Evolutionary conservation across 208 protist species (phyloP).

Genomic region (Acanthamoeba triangularis): DNA sequence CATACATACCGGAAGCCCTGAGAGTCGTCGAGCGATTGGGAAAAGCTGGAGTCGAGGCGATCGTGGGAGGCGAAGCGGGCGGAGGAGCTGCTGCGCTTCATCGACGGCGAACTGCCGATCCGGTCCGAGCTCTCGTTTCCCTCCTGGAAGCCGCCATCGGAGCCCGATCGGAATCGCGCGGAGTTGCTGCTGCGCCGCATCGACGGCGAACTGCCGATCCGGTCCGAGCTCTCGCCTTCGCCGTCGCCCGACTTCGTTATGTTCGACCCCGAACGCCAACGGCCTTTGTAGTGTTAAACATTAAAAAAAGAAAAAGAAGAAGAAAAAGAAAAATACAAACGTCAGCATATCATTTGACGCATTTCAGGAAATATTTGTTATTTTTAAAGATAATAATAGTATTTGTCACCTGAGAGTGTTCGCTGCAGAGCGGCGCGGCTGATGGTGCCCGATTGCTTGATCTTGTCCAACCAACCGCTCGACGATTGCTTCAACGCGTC

Average conservation of each 20-base stretch:
- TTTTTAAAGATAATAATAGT: too few relatives aligned
- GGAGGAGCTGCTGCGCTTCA: not conserved
- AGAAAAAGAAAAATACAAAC: too few relatives aligned
- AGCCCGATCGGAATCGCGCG: not conserved
- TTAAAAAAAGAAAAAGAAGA: not conserved
- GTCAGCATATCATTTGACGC: not conserved
- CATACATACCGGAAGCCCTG: not conserved
- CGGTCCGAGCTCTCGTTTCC: not conserved
- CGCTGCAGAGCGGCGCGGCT: conserved; percentile 8
- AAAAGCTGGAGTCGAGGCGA: not conserved
- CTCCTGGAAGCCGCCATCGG: not conserved
- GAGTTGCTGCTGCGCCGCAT: not conserved
- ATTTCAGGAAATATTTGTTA: not conserved
- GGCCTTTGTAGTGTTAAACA: not conserved
- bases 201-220: not conserved
- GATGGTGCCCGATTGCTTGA: conserved; percentile 22
- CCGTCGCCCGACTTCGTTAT: not conserved
- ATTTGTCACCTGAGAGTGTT: not conserved
- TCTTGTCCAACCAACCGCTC: not conserved
- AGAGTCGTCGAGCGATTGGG: not conserved
- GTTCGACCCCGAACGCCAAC: conserved; percentile 10
- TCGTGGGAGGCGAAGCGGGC: not conserved
- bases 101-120: conserved; percentile 33
- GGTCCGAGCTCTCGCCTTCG: not conserved
- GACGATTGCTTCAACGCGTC: conserved; percentile 3